Base-by-base conservation (phyloP, 2,329 filamentous ascomycete species). In the Ophiosphaerella narmari region DNA sequence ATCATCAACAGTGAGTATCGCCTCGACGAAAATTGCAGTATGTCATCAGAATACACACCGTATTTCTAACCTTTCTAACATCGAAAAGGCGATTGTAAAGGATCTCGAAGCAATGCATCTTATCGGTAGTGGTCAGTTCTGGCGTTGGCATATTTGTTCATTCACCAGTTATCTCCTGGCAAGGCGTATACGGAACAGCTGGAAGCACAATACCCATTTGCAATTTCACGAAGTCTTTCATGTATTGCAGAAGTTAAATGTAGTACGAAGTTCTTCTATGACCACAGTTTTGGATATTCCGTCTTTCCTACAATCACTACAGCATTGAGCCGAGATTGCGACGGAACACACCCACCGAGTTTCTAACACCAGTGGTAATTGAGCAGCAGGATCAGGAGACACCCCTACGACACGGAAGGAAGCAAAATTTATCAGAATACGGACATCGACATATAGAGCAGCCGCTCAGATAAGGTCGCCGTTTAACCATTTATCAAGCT, bases 21-120 rank as follows among this genome's bases (percentile, higher is more conserved):
- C 59, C 59, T 79, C 26, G 70, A 77, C 48, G 78, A 80, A 59
- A 74, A 76, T 52, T 80, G 78, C 60, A 74, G 78, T 79, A 59
- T 43, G 69, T 67, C 39, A 29, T 35, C 43, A 39, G 11, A 29
- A 37, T 26, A 21, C n/a, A 26, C 7, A 35, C 13, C 12, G 12
- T 43, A 41, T 23, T n/a, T 16, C 23, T 1, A 41, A 14, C n/a
- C 18, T 32, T 41, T 48, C 62, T 64, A 48, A 66, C 55, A 13
- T 18, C 8, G 16, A 21, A n/a, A 58, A 73, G 70, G 70, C 52
- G 70, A 73, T 38, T 73, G 70, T 56, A 72, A 66, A 62, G 52
- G 50, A 48, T 60, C 62, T 36, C 49, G 55, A 14, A 51, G 57
- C 43, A 63, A 48, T 56, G 43, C 48, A 46, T 43, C 45, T 48